Conservation (phyloP, 139 green algal genomes). For the Diplosphaera chodatii region DNA sequence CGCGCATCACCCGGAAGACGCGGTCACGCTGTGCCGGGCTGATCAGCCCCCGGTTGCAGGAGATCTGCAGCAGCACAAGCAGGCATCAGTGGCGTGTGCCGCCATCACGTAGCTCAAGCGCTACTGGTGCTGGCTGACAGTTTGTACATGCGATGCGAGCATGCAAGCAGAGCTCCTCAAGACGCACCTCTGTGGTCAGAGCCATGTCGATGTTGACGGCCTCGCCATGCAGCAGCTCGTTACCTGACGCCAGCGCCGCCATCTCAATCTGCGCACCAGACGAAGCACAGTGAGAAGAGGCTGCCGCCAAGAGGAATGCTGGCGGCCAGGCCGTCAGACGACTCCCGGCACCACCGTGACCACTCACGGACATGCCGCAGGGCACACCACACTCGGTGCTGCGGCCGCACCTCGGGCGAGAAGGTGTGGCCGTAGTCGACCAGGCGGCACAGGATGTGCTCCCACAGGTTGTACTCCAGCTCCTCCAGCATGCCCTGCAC, state of each 20-base stretch:
- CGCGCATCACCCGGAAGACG: slow-evolving; percentile 25
- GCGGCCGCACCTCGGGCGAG: slow-evolving; percentile 28
- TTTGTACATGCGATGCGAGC: too few relatives aligned
- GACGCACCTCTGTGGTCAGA: slow-evolving; percentile 34
- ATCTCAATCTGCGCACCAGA: slow-evolving; percentile 49
- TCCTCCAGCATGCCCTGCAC: slow-evolving; percentile 56
- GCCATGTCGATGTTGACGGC: slow-evolving; percentile 56
- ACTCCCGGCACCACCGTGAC: too few relatives aligned
- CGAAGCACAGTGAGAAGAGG: too few relatives aligned
- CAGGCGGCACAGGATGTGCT: slow-evolving; percentile 38
- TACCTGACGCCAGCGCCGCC: slow-evolving; percentile 26
- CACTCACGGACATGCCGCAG: too few relatives aligned
- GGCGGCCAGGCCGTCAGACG: too few relatives aligned
- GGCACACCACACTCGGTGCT: too few relatives aligned
- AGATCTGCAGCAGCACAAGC: slow-evolving; percentile 19
- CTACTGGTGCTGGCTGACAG: too few relatives aligned
- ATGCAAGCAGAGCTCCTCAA: too few relatives aligned
- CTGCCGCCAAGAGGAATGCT: too few relatives aligned
- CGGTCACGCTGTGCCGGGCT: slow-evolving; percentile 16
- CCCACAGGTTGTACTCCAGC: slow-evolving; percentile 48
- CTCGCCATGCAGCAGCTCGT: slow-evolving; percentile 44
- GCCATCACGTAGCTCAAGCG: too few relatives aligned
- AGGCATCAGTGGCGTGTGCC: too few relatives aligned
- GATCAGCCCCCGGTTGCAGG: slow-evolving; percentile 24
- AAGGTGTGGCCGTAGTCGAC: slow-evolving; percentile 53